A percentile compares a stretch with the other conserved stretches of the same genome.
These are phyloP conservation scores for Arthrobotrys entomopaga DNA, from an alignment of 2,329 filamentous ascomycete species.

Conservation along the genomic window DNA sequence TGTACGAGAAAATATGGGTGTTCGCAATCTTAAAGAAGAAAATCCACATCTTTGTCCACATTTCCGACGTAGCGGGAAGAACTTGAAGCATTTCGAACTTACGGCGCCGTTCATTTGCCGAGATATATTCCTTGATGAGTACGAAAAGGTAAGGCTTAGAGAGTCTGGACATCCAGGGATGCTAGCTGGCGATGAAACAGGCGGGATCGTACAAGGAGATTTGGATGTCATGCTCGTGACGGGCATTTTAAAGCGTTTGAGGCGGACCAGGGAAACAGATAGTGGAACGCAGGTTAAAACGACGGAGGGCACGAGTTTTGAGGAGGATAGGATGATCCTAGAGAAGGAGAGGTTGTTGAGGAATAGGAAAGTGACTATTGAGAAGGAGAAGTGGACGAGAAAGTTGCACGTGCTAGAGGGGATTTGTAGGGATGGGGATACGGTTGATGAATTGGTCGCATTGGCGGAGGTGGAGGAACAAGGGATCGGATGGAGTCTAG, in stretches of 20 bases:
- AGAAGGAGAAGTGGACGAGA: conserved; percentile 56
- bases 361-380: conserved; percentile 54
- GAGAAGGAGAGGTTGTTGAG: conserved; percentile 56
- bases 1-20: conserved; percentile 50
- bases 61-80: conserved; percentile 56
- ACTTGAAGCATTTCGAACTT: conserved; percentile 56
- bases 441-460: conserved; percentile 56
- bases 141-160: conserved; percentile 55
- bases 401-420: conserved; percentile 52
- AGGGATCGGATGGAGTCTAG: conserved; percentile 53
- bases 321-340: conserved; percentile 55
- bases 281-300: conserved; percentile 12
- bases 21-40: conserved; percentile 33
- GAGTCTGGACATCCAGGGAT: conserved; percentile 56
- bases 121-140: conserved; percentile 56
- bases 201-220: conserved; percentile 36
- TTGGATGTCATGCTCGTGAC: conserved; percentile 55
- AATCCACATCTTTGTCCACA: conserved; percentile 57
- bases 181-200: conserved; percentile 46
- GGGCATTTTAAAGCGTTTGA: conserved; percentile 52
- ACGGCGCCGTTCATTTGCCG: conserved; percentile 57
- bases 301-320: conserved; percentile 50
- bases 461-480: conserved; percentile 57
- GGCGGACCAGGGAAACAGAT: conserved; percentile 42
- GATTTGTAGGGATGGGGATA: conserved; percentile 56